These are phyloP conservation scores for Eustoma russellianum DNA, from an alignment of 257 asterid species.

Conservation along the genomic window DNA sequence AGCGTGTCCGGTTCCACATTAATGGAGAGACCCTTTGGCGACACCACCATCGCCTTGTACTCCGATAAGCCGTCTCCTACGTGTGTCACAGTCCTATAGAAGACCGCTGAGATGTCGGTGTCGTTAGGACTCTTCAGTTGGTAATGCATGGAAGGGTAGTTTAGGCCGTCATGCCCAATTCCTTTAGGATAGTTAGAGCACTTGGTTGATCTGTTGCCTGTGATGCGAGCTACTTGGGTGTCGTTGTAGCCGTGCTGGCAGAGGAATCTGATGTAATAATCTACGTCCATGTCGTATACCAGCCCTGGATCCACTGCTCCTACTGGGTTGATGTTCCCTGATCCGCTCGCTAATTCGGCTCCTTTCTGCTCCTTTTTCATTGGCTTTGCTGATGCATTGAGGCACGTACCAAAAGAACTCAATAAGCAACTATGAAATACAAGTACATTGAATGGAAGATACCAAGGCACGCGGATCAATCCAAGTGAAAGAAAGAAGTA, in stretches of 20 bases:
- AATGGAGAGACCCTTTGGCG: slow-evolving; percentile 31
- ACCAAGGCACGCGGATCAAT: no score
- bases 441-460: no score
- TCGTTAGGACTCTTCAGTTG: slow-evolving; percentile 15
- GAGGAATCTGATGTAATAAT: slow-evolving; percentile 43
- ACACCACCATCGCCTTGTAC: no score
- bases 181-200: slow-evolving; percentile 32
- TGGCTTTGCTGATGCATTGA: slow-evolving; percentile 30
- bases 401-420: no score
- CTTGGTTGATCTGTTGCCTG: slow-evolving; percentile 24
- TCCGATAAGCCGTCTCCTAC: slow-evolving; percentile 33
- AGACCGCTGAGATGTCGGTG: slow-evolving; percentile 32
- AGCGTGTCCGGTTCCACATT: slow-evolving; percentile 34
- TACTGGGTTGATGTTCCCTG: slow-evolving; percentile 51
- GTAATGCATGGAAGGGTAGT: slow-evolving; percentile 57
- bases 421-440: no score
- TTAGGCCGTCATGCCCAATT: slow-evolving; percentile 54
- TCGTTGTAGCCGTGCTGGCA: slow-evolving; percentile 47
- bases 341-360: slow-evolving; percentile 46
- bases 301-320: slow-evolving; percentile 62
- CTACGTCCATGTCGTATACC: slow-evolving; percentile 32
- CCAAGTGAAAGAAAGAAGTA: no score
- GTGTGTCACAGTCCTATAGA: slow-evolving; percentile 44
- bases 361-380: slow-evolving; percentile 33
- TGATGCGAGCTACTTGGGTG: slow-evolving; percentile 20